phyloP scores from a whole-genome alignment of 202 grass and related monocot species.

The Elaeis oleifera region DNA sequence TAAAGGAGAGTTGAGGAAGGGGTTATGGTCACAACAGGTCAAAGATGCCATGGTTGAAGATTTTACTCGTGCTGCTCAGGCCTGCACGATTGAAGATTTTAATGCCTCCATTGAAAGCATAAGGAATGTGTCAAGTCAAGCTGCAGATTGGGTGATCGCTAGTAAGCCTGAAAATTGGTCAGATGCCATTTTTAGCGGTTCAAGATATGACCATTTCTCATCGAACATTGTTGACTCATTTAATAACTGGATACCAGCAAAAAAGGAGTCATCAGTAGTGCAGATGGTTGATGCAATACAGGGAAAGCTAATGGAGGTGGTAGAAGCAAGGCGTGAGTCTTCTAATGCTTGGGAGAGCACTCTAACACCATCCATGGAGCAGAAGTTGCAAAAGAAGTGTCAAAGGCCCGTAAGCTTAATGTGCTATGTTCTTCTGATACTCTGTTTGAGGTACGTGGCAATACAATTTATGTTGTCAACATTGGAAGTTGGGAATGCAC shows the following conservation, averaged over 20 bases:
- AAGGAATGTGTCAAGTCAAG: slow-evolving; percentile 85
- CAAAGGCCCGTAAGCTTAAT: slow-evolving; percentile 65
- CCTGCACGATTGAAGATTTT: slow-evolving; percentile 84
- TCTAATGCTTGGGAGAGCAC: slow-evolving; percentile 31
- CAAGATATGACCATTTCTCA: slow-evolving; percentile 90
- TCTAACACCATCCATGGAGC: slow-evolving; percentile 94
- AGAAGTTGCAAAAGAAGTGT: slow-evolving; percentile 64
- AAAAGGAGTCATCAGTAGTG: slow-evolving; percentile 80
- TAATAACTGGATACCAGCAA: slow-evolving; percentile 98
- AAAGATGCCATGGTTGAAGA: slow-evolving; percentile 85
- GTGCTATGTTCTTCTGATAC: slow-evolving; percentile 95
- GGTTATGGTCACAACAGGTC: slow-evolving; percentile 81
- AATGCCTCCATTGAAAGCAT: slow-evolving; percentile 85
- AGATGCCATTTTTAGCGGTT: slow-evolving; percentile 81
- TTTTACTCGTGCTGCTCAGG: slow-evolving; percentile 95
- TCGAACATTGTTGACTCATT: slow-evolving; percentile 87
- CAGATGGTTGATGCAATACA: slow-evolving; percentile 74
- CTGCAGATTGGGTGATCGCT: slow-evolving; percentile 85
- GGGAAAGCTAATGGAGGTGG: slow-evolving; percentile 62
- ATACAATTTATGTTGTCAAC: slow-evolving; percentile 83
- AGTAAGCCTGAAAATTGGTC: slow-evolving; percentile 99
- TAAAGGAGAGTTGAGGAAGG: slow-evolving; percentile 77
- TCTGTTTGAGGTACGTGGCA: slow-evolving; percentile 93
- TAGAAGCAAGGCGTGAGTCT: slow-evolving; percentile 60
- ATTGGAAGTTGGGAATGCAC: slow-evolving; percentile 88